Percentiles rank a stretch among this genome's conserved stretches.
These are phyloP conservation scores for Fonsecaea erecta DNA, from an alignment of 2,329 filamentous ascomycete species.

Conservation along the genomic window DNA sequence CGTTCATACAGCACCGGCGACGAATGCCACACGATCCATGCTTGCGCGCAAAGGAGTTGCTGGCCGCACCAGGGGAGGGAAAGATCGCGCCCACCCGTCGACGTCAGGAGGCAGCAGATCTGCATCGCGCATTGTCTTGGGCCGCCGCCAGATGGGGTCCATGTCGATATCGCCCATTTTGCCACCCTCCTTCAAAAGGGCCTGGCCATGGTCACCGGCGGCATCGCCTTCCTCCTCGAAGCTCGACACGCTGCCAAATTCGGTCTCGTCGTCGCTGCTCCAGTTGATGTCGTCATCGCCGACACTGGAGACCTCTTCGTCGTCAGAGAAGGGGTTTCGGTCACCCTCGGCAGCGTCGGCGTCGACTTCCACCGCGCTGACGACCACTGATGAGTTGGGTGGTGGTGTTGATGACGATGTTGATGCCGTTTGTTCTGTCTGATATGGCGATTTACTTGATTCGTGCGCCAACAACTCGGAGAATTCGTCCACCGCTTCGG, in stretches of 20 bases:
- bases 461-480: not conserved
- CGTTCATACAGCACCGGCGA: not conserved
- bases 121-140: not conserved
- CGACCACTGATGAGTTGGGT: not conserved
- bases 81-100: not conserved
- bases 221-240: not conserved
- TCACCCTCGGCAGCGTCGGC: not conserved
- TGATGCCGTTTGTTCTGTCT: no score
- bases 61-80: not conserved
- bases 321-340: conserved; percentile 3
- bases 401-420: not conserved
- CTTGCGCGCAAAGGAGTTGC: not conserved
- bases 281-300: conserved; percentile 2
- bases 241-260: conserved; percentile 15
- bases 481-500: not conserved
- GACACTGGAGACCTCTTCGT: conserved; percentile 3
- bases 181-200: not conserved
- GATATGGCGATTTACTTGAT: not conserved
- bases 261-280: conserved; percentile 18
- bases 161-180: conserved; percentile 2
- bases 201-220: not conserved
- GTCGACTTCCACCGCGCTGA: conserved; percentile 4
- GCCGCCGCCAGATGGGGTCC: not conserved
- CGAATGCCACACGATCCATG: not conserved
- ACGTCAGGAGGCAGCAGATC: not conserved